Evolutionary conservation across 768 basidiomycete genomes (phyloP).

Genomic region (Lactarius hatsudake): DNA sequence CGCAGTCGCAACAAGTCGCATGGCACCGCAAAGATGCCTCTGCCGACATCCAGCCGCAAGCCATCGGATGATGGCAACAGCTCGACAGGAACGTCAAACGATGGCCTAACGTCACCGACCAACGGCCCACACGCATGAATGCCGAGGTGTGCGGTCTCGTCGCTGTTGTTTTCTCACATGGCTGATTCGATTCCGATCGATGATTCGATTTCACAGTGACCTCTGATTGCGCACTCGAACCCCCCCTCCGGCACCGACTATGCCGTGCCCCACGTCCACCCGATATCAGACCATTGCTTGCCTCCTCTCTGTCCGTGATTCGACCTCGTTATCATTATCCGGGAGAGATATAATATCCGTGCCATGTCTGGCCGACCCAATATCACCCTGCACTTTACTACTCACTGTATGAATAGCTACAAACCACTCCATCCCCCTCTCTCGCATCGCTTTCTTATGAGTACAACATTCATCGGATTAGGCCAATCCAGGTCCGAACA

Average conservation of each 20-base stretch:
- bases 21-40: conserved; percentile 8
- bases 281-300: neutral
- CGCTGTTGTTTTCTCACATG: neutral
- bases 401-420: conserved; percentile 12
- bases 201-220: neutral
- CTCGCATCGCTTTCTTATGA: neutral
- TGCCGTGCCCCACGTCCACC: neutral
- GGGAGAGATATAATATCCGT: conserved; percentile 7
- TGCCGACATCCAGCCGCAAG: neutral
- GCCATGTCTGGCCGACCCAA: neutral
- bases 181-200: neutral
- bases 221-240: neutral
- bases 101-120: neutral
- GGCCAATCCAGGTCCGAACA: neutral
- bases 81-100: neutral
- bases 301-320: neutral
- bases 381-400: neutral
- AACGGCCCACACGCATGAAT: neutral
- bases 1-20: conserved; percentile 27
- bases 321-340: conserved; percentile 17
- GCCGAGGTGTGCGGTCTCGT: neutral
- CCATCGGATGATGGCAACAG: neutral
- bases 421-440: neutral
- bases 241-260: neutral
- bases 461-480: neutral